A percentile compares a stretch with the other conserved stretches of the same genome.
These are phyloP conservation scores for Suillus placidus DNA, from an alignment of 768 basidiomycete species.

Conservation along the genomic window DNA sequence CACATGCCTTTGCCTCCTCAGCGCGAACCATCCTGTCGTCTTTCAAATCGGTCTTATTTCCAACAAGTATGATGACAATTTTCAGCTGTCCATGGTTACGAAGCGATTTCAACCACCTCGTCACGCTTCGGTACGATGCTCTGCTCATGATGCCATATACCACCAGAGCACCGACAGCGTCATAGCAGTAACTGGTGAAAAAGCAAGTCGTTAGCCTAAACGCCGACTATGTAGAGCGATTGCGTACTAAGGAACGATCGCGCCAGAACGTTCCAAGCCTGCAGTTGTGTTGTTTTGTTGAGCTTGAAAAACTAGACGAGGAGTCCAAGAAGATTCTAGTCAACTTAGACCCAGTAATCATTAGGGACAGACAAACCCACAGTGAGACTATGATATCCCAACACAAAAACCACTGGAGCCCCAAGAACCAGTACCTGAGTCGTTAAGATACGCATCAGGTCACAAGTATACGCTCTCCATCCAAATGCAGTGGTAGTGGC, in stretches of 20 bases:
- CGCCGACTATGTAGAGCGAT: constrained; percentile 5
- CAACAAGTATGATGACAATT: constrained; percentile 92
- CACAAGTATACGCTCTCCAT: neutral
- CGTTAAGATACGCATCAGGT: neutral
- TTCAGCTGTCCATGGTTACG: constrained; percentile 92
- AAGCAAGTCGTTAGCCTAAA: neutral
- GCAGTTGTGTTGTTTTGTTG: constrained; percentile 54
- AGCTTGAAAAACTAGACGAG: too few species aligned
- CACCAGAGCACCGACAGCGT: constrained; percentile 88
- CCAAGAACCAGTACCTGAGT: neutral
- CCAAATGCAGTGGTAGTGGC: too few species aligned
- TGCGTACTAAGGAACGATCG: constrained; percentile 90
- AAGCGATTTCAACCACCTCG: constrained; percentile 95
- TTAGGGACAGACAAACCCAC: too few species aligned
- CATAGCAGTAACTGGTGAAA: constrained; percentile 84
- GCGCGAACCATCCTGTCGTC: constrained; percentile 94
- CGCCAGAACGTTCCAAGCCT: constrained; percentile 95
- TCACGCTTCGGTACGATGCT: constrained; percentile 80
- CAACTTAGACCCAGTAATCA: too few species aligned
- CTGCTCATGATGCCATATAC: constrained; percentile 90
- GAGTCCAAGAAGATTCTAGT: too few species aligned
- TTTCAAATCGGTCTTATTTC: constrained; percentile 75
- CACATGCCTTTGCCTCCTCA: constrained; percentile 84
- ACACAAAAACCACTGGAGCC: too few species aligned
- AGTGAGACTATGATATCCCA: too few species aligned